A percentile compares a stretch with the other conserved stretches of the same genome.
Evolutionary conservation across 148 eudicot species (phyloP).

Genomic region (Nepenthes mirabilis): DNA sequence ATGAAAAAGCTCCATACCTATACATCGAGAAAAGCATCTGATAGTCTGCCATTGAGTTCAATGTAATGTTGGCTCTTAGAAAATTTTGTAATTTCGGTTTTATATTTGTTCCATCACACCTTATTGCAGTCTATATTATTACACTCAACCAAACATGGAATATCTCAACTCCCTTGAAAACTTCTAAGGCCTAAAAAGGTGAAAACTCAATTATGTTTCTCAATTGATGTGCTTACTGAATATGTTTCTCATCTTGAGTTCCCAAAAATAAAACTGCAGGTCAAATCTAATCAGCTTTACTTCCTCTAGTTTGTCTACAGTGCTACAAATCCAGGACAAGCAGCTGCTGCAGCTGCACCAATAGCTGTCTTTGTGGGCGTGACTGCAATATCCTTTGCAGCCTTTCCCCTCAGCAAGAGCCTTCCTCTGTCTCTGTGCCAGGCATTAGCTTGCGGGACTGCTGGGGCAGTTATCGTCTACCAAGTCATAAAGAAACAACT

Average conservation of each 20-base stretch:
- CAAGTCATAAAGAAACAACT: slow-evolving; percentile 58
- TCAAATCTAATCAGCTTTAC: slow-evolving; percentile 18
- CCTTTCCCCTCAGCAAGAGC: slow-evolving; percentile 74
- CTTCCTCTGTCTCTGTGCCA: slow-evolving; percentile 48
- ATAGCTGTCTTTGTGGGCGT: slow-evolving; percentile 72
- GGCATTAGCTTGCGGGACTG: slow-evolving; percentile 60
- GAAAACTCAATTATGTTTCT: no score
- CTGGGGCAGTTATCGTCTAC: slow-evolving; percentile 57
- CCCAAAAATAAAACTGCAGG: not conserved
- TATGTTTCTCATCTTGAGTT: not conserved
- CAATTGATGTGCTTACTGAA: no score
- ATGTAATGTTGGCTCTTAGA: no score
- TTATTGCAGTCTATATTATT: no score
- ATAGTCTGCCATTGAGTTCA: no score
- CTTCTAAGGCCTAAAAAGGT: no score
- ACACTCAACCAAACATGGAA: not conserved
- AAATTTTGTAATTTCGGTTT: no score
- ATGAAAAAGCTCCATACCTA: no score
- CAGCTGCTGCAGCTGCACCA: slow-evolving; percentile 91
- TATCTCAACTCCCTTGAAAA: not conserved
- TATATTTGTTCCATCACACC: no score
- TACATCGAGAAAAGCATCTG: no score
- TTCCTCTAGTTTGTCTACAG: slow-evolving; percentile 86
- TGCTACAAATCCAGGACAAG: slow-evolving; percentile 93
- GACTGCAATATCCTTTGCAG: slow-evolving; percentile 56